Evolutionary conservation across 768 basidiomycete genomes (phyloP).

Genomic region (Tylopilus subfusipes): DNA sequence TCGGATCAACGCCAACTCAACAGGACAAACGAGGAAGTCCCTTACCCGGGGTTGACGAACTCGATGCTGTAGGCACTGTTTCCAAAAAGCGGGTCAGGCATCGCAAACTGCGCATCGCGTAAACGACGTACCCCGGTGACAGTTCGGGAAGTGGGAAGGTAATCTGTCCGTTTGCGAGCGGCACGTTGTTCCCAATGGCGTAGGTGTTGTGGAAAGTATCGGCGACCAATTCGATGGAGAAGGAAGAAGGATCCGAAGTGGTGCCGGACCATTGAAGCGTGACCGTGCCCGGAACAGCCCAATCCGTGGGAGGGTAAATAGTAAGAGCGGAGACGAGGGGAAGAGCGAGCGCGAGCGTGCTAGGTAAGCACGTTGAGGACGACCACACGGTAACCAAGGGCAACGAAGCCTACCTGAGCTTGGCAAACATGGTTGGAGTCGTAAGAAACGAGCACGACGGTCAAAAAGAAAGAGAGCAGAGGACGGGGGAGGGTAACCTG

Average conservation of each 20-base stretch:
- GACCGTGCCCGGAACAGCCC: conserved; percentile 30
- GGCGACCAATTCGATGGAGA: conserved; percentile 49
- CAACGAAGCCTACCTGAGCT: conserved; percentile 39
- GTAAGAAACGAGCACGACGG: conserved; percentile 7
- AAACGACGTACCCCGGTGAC: conserved; percentile 37
- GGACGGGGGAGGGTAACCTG: conserved; percentile 16
- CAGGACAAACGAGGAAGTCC: not conserved
- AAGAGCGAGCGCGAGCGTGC: conserved; percentile 45
- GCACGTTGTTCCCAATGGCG: conserved; percentile 55
- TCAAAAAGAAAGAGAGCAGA: conserved; percentile 8
- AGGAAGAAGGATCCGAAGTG: conserved; percentile 39
- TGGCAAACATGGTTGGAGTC: conserved; percentile 47
- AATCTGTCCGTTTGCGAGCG: not conserved
- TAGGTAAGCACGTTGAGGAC: conserved; percentile 2
- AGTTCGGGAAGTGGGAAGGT: conserved; percentile 47
- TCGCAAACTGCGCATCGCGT: not conserved
- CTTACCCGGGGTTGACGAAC: conserved; percentile 42
- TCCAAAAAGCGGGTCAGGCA: not conserved
- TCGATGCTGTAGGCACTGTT: conserved; percentile 43
- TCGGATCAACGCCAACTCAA: not conserved
- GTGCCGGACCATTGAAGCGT: conserved; percentile 47
- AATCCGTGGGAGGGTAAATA: conserved; percentile 35
- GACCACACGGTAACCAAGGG: too few relatives aligned
- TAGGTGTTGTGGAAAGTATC: conserved; percentile 47
- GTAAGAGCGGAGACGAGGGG: conserved; percentile 45